Conservation (phyloP, 2,329 filamentous ascomycete genomes). For the Rugonectria rugulosa region DNA sequence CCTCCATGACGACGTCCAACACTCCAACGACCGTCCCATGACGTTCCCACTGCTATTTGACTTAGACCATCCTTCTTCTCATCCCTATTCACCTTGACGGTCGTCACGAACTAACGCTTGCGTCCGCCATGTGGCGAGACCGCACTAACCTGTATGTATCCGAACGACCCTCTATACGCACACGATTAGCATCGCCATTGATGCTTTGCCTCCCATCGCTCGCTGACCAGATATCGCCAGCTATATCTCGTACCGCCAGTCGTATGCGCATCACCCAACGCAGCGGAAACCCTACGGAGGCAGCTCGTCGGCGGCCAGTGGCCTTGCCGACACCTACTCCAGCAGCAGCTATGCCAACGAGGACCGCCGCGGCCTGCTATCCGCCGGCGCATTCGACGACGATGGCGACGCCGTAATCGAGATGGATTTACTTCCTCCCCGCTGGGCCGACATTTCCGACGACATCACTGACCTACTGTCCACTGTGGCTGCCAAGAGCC, state of each 20-base stretch:
- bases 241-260: slow-evolving; percentile 99
- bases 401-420: slow-evolving; percentile 96
- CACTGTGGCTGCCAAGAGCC: slow-evolving; percentile 82
- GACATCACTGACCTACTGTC: slow-evolving; percentile 86
- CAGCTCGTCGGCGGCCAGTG: slow-evolving; percentile 57
- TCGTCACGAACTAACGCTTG: slow-evolving; percentile 39
- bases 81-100: slow-evolving; percentile 34
- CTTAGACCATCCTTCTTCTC: slow-evolving; percentile 16
- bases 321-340: slow-evolving; percentile 67
- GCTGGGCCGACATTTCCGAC: slow-evolving; percentile 95
- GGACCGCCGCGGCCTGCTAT: slow-evolving; percentile 81
- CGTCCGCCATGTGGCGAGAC: slow-evolving; percentile 95
- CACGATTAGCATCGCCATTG: slow-evolving; percentile 35
- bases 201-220: not conserved
- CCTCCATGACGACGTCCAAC: slow-evolving; percentile 36
- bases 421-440: slow-evolving; percentile 94
- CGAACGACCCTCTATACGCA: slow-evolving; percentile 44
- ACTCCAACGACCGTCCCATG: slow-evolving; percentile 35
- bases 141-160: slow-evolving; percentile 87
- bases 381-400: slow-evolving; percentile 77
- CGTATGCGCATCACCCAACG: slow-evolving; percentile 91
- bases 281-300: slow-evolving; percentile 78
- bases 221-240: slow-evolving; percentile 43
- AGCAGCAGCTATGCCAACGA: slow-evolving; percentile 55
- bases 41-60: slow-evolving; percentile 27